phyloP scores from a whole-genome alignment of 345 rosid genomes.

The Eucalyptus pauciflora region DNA sequence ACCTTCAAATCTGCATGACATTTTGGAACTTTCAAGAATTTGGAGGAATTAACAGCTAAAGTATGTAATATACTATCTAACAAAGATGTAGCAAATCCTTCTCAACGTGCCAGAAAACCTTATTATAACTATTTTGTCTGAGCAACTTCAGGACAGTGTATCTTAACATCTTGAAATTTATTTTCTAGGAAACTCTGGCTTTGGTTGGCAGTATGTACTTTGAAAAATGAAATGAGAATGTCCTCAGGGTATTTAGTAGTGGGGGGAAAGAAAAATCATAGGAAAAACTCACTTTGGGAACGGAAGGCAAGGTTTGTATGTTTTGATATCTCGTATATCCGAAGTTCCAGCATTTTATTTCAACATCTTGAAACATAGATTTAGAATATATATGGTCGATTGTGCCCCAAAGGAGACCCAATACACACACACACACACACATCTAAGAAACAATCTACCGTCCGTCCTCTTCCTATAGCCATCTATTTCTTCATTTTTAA shows the following conservation, averaged over 20 bases:
- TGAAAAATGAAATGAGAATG: not conserved
- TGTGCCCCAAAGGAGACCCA: not conserved
- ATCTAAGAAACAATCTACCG: too few relatives aligned
- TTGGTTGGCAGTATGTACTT: not conserved
- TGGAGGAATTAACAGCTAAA: not conserved
- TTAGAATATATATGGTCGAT: not conserved
- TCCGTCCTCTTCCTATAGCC: too few relatives aligned
- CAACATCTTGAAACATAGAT: too few relatives aligned
- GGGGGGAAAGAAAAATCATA: not conserved
- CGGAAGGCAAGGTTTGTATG: not conserved
- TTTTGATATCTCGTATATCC: too few relatives aligned
- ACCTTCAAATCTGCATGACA: not conserved
- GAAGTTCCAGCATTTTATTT: not conserved
- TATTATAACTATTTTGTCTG: not conserved
- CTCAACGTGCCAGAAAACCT: not conserved
- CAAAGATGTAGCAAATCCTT: not conserved
- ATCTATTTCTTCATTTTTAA: too few relatives aligned
- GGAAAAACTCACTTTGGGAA: not conserved
- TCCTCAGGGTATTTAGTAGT: not conserved
- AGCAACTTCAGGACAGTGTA: not conserved
- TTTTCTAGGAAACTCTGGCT: not conserved
- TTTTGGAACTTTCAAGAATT: not conserved
- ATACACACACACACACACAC: too few relatives aligned
- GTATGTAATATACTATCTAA: not conserved
- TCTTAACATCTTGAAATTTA: not conserved